phyloP scores from a whole-genome alignment of 306 rosid species.

The Prunus fruticosa region DNA sequence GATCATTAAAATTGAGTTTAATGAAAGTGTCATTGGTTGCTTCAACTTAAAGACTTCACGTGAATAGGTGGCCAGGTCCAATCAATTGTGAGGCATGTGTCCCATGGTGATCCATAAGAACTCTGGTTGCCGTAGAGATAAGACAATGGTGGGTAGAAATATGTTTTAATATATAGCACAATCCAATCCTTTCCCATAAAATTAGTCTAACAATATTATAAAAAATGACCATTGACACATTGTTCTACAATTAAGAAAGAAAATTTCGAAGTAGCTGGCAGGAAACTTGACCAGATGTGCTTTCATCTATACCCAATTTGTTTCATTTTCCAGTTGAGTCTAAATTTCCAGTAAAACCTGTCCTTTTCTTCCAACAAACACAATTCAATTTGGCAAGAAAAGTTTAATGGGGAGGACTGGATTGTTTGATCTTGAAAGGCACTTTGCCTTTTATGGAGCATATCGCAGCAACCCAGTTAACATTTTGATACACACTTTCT shows the following conservation, averaged over 20 bases:
- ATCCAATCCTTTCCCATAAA: background rate
- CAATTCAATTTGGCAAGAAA: slow-evolving; percentile 8
- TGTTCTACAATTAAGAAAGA: too few relatives aligned
- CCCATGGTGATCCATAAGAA: too few relatives aligned
- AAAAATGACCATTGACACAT: too few relatives aligned
- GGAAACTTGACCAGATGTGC: background rate
- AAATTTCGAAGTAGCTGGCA: background rate
- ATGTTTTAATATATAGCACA: background rate
- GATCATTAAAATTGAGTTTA: too few relatives aligned
- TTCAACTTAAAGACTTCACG: background rate
- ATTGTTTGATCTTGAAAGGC: slow-evolving; percentile 66
- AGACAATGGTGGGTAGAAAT: background rate
- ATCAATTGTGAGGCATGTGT: too few relatives aligned
- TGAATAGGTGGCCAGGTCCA: background rate
- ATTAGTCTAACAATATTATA: too few relatives aligned
- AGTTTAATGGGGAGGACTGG: slow-evolving; percentile 35
- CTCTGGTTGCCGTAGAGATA: background rate
- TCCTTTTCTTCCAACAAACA: background rate
- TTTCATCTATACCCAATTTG: background rate
- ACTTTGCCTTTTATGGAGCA: slow-evolving; percentile 79
- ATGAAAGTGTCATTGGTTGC: background rate
- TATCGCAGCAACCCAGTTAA: slow-evolving; percentile 69
- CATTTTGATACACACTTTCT: slow-evolving; percentile 46
- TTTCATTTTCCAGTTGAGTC: background rate
- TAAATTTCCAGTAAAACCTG: background rate